A percentile compares a stretch with the other conserved stretches of the same genome.
Conservation (phyloP, 306 rosid genomes). For the Acmispon strigosus region DNA sequence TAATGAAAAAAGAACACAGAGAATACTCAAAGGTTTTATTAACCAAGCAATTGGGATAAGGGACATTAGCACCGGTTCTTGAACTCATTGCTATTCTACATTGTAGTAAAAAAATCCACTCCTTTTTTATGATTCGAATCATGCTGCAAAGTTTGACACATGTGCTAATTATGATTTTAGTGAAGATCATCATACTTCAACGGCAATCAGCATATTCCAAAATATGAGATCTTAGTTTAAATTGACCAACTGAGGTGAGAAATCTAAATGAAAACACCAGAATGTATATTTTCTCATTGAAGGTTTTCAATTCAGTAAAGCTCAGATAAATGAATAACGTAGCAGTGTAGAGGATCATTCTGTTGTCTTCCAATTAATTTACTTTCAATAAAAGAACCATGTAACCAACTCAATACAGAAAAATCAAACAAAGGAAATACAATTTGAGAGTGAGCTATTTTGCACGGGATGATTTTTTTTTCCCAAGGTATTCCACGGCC, state of each 20-base stretch:
- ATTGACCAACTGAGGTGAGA: not conserved
- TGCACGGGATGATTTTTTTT: no score
- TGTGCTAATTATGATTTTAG: not conserved
- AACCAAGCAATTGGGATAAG: not conserved
- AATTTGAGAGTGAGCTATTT: no score
- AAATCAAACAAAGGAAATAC: no score
- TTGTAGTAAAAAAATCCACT: not conserved
- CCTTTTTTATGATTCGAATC: not conserved
- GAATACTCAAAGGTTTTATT: not conserved
- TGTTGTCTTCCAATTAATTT: not conserved
- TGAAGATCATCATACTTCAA: not conserved
- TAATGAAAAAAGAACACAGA: no score
- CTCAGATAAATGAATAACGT: not conserved
- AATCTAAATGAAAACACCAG: not conserved
- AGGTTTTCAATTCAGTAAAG: not conserved
- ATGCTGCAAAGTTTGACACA: not conserved
- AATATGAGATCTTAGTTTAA: not conserved
- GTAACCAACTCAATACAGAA: no score
- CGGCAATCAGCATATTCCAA: not conserved
- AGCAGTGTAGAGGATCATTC: not conserved
- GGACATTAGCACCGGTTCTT: not conserved
- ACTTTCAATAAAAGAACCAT: not conserved
- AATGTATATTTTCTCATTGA: not conserved
- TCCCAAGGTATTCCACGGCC: no score
- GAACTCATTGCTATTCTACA: not conserved